A percentile compares a stretch with the other conserved stretches of the same genome.
phyloP scores from a whole-genome alignment of 129 eudicot species.

The Cynara cardunculus region DNA sequence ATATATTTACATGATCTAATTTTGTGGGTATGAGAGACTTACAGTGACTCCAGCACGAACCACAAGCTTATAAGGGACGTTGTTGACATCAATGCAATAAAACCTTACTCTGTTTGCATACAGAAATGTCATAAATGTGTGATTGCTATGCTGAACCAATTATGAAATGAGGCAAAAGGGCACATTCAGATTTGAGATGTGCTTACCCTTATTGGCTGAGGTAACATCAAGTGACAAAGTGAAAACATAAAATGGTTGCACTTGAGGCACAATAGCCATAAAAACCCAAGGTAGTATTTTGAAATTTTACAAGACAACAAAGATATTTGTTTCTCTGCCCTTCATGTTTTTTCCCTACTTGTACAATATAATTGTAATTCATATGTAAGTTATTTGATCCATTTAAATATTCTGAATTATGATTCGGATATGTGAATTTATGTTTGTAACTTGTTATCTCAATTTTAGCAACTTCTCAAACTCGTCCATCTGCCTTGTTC shows the following conservation, averaged over 20 bases:
- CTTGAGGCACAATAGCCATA: background rate
- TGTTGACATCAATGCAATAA: conserved; percentile 68
- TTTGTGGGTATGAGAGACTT: conserved; percentile 33
- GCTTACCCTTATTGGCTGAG: background rate
- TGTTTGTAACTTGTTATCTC: too few relatives aligned
- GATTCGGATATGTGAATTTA: too few relatives aligned
- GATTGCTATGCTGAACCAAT: background rate
- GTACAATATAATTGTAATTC: background rate
- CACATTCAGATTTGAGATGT: background rate
- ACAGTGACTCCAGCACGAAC: conserved; percentile 80
- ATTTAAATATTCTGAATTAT: background rate
- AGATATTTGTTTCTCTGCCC: too few relatives aligned
- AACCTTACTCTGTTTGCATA: conserved; percentile 49
- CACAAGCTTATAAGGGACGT: conserved; percentile 72
- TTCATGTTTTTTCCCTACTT: too few relatives aligned
- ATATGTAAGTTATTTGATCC: background rate
- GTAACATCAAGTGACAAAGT: background rate
- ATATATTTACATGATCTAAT: background rate
- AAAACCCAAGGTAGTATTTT: background rate
- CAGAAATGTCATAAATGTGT: background rate
- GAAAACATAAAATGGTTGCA: background rate
- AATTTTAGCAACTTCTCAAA: too few relatives aligned
- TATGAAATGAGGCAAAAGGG: background rate
- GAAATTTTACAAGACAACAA: background rate
- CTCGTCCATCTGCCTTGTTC: background rate